These are phyloP conservation scores for Linnemannia hyalina DNA, from an alignment of 192 early-diverging fungal genomes.

Conservation along the genomic window DNA sequence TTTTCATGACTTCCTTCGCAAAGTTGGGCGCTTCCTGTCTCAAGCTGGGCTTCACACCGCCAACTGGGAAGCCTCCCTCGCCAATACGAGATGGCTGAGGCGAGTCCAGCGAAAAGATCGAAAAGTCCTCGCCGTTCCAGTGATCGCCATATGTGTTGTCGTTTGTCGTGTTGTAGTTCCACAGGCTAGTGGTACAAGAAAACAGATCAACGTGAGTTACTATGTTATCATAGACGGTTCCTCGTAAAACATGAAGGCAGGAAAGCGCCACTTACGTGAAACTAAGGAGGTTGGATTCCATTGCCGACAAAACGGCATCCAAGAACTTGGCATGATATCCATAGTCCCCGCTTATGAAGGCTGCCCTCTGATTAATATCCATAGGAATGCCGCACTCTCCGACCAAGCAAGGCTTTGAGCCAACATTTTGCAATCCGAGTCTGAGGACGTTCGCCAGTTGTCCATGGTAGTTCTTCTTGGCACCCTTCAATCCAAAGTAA, in stretches of 20 bases:
- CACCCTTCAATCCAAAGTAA: conserved; percentile 84
- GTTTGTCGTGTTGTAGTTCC: conserved; percentile 89
- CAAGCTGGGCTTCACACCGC: conserved; percentile 14
- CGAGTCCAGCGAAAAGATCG: conserved; percentile 69
- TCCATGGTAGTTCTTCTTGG: conserved; percentile 78
- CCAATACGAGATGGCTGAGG: conserved; percentile 21
- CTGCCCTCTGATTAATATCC: conserved; percentile 84
- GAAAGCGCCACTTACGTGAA: conserved; percentile 69
- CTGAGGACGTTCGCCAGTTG: conserved; percentile 78
- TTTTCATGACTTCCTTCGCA: conserved; percentile 44
- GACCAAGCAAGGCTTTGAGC: conserved; percentile 76
- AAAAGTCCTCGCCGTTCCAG: conserved; percentile 91
- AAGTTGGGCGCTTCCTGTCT: conserved; percentile 48
- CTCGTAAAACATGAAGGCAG: not conserved
- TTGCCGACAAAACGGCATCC: conserved; percentile 79
- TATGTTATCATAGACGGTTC: not conserved
- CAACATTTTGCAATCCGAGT: conserved; percentile 69
- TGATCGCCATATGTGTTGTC: conserved; percentile 85
- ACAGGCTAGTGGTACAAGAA: conserved; percentile 60
- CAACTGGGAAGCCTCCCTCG: not conserved
- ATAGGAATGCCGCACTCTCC: conserved; percentile 90
- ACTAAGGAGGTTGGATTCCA: conserved; percentile 82
- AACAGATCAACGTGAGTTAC: not conserved
- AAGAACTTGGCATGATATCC: conserved; percentile 79
- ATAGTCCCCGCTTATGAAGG: conserved; percentile 82